These are phyloP conservation scores for Podospora anserina DNA, from an alignment of 495 filamentous ascomycete species.

Conservation along the genomic window DNA sequence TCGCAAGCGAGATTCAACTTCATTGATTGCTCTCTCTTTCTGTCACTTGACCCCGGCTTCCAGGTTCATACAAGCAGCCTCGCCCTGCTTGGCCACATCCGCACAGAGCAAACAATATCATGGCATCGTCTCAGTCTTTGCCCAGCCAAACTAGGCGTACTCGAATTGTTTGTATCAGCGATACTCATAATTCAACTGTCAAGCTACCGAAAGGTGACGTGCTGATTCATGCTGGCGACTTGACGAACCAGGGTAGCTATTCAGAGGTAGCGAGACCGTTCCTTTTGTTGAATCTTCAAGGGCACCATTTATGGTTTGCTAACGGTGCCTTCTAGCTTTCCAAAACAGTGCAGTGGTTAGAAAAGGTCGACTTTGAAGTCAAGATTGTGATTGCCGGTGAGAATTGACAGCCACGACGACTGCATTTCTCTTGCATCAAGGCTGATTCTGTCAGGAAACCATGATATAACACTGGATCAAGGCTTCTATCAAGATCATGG, in stretches of 20 bases:
- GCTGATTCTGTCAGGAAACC: slow-evolving; percentile 57
- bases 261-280: slow-evolving; percentile 30
- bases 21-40: too few relatives aligned
- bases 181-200: slow-evolving; percentile 73
- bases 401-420: slow-evolving; percentile 21
- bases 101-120: not conserved
- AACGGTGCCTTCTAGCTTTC: slow-evolving; percentile 29
- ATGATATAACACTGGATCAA: slow-evolving; percentile 71
- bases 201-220: slow-evolving; percentile 79
- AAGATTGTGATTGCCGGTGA: slow-evolving; percentile 85
- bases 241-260: slow-evolving; percentile 74
- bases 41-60: too few relatives aligned
- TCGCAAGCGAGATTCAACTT: not conserved
- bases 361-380: slow-evolving; percentile 67
- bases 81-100: too few relatives aligned
- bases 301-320: not conserved
- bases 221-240: slow-evolving; percentile 86
- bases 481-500: slow-evolving; percentile 59
- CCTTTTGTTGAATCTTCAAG: not conserved
- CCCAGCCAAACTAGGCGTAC: slow-evolving; percentile 33
- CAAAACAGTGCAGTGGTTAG: slow-evolving; percentile 70
- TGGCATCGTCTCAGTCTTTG: slow-evolving; percentile 8
- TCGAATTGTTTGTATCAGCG: slow-evolving; percentile 70
- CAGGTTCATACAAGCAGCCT: too few relatives aligned
- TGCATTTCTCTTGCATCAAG: not conserved